Base-by-base conservation (phyloP, 257 asterid genomes). In the Cordia subcordata region DNA sequence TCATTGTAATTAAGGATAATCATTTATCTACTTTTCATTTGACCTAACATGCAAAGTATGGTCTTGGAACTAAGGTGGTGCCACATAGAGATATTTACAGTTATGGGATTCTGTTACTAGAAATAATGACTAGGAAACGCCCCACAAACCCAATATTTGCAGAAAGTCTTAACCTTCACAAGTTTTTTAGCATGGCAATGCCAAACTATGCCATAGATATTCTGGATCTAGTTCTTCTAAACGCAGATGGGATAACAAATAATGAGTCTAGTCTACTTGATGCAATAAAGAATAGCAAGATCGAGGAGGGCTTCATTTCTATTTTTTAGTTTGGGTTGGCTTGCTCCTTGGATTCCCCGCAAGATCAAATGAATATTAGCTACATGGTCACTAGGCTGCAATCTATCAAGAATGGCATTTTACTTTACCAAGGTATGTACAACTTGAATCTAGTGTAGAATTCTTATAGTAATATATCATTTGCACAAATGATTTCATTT, bases 91-190 rank as follows among this genome's bases (percentile, higher is more conserved):
- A 67, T 27, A 39, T 60, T 11, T 67, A 60, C 49, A 60, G 58
- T 46, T 67, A 32, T 44, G 67, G 72, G 19, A 53, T 67, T 8
- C 27, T 57, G 8, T 19, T 66, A 23, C 13, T 66, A 37, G 71
- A 66, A 53, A 40, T 66, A 32, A 13, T 66, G 22, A 66, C 71
- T 20, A 46, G 71, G 16, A 66, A 50, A 45, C 57, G 49, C 3
- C 71, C 64, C 11, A 66, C 71, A 6, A 64, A 66, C 40, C 1
- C 54, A 15, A 49, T 17, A 0, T 49, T 49, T 49, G 54, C 0
- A 15, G 54, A 21, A 5, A 19, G 20, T 22, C 54, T 17, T 49
- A 49, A 49, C 20, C 23, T 49, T 13, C 17, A 49, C 12, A 49
- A 49, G 20, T 49, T 49, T 49, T 21, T 19, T 13, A 17, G 11